Base-by-base conservation (phyloP, 2,329 filamentous ascomycete species). In the Penicillium italicum region DNA sequence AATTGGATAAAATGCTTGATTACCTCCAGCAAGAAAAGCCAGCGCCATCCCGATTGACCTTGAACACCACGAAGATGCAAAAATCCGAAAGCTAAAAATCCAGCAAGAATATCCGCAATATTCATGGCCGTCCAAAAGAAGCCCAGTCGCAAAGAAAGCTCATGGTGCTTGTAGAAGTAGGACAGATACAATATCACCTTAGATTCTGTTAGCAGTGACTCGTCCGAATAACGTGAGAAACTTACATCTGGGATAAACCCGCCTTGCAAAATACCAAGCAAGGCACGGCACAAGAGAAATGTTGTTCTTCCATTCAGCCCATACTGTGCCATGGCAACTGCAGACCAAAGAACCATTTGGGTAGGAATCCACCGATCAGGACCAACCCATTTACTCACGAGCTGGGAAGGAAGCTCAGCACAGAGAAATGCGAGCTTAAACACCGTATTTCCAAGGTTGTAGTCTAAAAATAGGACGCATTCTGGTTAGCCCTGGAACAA, bases 151-250 rank as follows among this genome's bases (percentile, higher is more conserved):
- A 81, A 78, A 0, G 86, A 85, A 0, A 90, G 76, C 67, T 90
- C 87, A 45, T 78, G 78, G 1, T 81, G 80, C 46, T 82, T 90
- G 72, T 90, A 90, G 66, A 86, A 91, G 67, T 90, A 90, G 5
- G 82, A 85, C 5, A 90, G 76, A 69, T 85, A 90, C 0, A 75
- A 59, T 22, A 76, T 63, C 26, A 60, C 52, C 58, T 60, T 16
- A 5, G 2, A 16, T 3, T n/a, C 1, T 38, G 31, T 53, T 18
- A 48, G 24, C 6, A 10, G 2, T 30, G 28, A 11, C 26, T 5
- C 4, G 12, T 24, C 9, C 12, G 5, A 9, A n/a, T 16, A 22
- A 26, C 16, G 6, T 28, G 22, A 9, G 20, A 1, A 4, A 46
- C 43, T 22, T 53, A 82, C 82, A 62, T 85, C 83, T 0, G 83